Base-by-base conservation (phyloP, 192 early-diverging fungal species). In the Backusella westeae region DNA sequence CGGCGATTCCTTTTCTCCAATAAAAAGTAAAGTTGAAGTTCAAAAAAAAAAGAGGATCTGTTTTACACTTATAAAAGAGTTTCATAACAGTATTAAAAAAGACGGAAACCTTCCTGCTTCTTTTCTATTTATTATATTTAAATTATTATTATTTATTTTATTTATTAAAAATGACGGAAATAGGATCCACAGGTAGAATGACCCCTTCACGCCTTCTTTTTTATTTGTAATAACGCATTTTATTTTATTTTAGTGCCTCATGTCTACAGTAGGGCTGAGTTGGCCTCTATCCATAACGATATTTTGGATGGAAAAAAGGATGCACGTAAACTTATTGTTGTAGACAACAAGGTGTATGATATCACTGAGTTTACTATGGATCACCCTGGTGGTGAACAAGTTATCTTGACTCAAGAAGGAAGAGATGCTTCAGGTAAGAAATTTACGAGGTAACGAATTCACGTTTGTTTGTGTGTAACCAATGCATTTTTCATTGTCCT, bases 301-400 rank as follows among this genome's bases (percentile, higher is more conserved):
- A 63, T 67, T 41, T 74, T 70, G 67, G 77, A 81, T 52, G 77
- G 85, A 67, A 65, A 72, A 14, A 77, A 81, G 35, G 81, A 82
- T 3, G 69, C 73, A 34, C 83, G 80, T 32, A 85, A 85, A 68
- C 85, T 87, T 73, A 87, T 92, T 67, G 87, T 93, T 53, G 91
- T 94, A 78, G 86, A 94, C 79, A 88, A 90, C 81, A 94, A 94
- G 77, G 89, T 95, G 2, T 94, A 94, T 77, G 92, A 95, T 87
- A 79, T 95, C 42, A 84, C 87, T 19, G 91, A 92, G 34, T 94
- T 95, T 78, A 73, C 90, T 19, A 71, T 73, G 65, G 91, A 90
- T 77, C 94, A 95, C 80, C 94, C 94, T 63, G 94, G 94, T 77
- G 93, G 93, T 73, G 84, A 81, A 23, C 35, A 75, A 10, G 93